Percentiles rank a stretch among this genome's conserved stretches.
Evolutionary conservation across 2,329 filamentous ascomycete genomes (phyloP).

Genomic region (Bipolaris victoriae): DNA sequence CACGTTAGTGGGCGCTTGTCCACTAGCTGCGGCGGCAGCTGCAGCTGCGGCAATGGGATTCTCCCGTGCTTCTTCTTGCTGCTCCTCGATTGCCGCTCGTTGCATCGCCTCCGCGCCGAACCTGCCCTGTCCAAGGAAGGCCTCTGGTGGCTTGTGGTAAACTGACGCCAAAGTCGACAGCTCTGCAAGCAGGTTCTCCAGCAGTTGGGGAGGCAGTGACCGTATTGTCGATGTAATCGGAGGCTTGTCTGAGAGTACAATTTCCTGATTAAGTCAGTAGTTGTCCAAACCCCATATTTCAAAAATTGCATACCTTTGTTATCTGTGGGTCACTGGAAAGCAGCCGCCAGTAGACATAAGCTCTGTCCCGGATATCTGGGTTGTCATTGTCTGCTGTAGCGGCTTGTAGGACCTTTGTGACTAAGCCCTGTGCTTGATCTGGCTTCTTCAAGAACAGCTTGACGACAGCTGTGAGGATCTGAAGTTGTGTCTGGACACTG

Average conservation of each 20-base stretch:
- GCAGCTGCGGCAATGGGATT: conserved; percentile 92
- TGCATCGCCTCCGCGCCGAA: conserved; percentile 95
- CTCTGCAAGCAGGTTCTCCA: conserved; percentile 89
- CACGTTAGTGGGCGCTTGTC: conserved; percentile 72
- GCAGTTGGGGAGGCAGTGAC: conserved; percentile 78
- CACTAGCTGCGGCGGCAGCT: conserved; percentile 66
- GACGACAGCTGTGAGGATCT: conserved; percentile 95
- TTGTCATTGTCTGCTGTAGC: conserved; percentile 97
- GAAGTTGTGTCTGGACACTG: conserved; percentile 79
- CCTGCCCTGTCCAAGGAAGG: conserved; percentile 95
- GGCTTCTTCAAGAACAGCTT: conserved; percentile 98
- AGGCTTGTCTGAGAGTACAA: conserved; percentile 92
- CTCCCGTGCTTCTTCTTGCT: conserved; percentile 87
- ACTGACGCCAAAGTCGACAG: conserved; percentile 95
- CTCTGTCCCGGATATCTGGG: conserved; percentile 93
- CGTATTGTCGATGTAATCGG: conserved; percentile 94
- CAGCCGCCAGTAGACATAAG: conserved; percentile 97
- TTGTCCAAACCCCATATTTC: not conserved
- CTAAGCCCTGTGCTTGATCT: conserved; percentile 84
- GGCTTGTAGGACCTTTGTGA: conserved; percentile 91
- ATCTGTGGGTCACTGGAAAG: conserved; percentile 89
- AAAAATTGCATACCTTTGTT: conserved; percentile 70
- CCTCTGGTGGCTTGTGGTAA: conserved; percentile 97
- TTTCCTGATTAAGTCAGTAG: conserved; percentile 60
- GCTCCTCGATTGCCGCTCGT: conserved; percentile 93